A percentile compares a stretch with the other conserved stretches of the same genome.
Conservation (phyloP, 169 alveolate species). For the Theileria orientalis region DNA sequence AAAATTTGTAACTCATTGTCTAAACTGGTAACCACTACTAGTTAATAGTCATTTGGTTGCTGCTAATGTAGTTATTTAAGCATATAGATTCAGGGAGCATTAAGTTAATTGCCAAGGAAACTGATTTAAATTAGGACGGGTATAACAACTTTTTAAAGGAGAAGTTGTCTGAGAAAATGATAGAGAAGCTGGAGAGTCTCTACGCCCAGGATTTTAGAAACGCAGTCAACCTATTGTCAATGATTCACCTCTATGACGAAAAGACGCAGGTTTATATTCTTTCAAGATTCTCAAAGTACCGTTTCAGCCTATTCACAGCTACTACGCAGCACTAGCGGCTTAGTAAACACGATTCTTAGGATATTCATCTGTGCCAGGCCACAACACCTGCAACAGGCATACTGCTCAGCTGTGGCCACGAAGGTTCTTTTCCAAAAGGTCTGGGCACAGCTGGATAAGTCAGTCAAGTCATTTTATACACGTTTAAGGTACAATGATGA, state of each 20-base stretch:
- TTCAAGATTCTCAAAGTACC: conserved; percentile 74
- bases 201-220: conserved; percentile 78
- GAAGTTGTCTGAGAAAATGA: conserved; percentile 59
- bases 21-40: conserved; percentile 31
- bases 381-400: conserved; percentile 74
- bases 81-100: no score
- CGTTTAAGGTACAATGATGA: conserved; percentile 64
- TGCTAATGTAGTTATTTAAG: conserved; percentile 14
- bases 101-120: no score
- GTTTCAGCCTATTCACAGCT: no score
- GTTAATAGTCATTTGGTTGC: background rate
- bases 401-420: conserved; percentile 74
- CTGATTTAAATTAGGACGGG: conserved; percentile 66
- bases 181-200: conserved; percentile 63
- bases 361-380: conserved; percentile 80
- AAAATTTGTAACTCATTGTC: conserved; percentile 71
- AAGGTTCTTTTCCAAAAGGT: conserved; percentile 73
- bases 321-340: background rate
- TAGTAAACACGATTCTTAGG: conserved; percentile 31
- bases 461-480: conserved; percentile 73
- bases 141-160: conserved; percentile 47
- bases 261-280: conserved; percentile 68
- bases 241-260: conserved; percentile 72
- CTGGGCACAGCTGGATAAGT: conserved; percentile 70
- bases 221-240: conserved; percentile 71